Base-by-base conservation (phyloP, 2,329 filamentous ascomycete genomes). In the Chaetomium sp. region DNA sequence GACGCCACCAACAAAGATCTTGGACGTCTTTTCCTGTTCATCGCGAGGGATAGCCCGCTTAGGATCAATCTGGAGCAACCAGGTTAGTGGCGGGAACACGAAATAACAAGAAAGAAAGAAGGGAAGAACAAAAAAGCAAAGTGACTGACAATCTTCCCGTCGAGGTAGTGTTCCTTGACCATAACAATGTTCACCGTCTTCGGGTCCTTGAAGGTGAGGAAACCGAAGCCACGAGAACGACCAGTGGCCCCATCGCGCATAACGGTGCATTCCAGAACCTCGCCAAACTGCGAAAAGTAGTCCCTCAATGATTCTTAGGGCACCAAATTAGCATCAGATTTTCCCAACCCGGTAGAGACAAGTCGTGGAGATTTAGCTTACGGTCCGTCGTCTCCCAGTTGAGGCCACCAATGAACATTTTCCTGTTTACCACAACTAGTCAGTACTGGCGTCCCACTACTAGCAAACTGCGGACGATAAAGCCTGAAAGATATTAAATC, bases 341-440 rank as follows among this genome's bases (percentile, higher is more conserved):
- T 3, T 45, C 33, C 10, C 14, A n/a, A 36, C 5, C 27, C n/a
- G 11, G 27, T 7, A 47, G 10, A n/a, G n/a, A 9, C 11, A 14
- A 4, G 33, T 32, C 32, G 9, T 36, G 3, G 34, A 10, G 5
- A 34, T 27, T 5, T 40, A 43, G 52, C 91, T 80, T 85, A 97
- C 92, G 86, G 76, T 97, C 92, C 54, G 94, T 97, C 12, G 94
- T 99, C 74, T 99, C 94, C 94, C 94, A 99, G 70, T 99, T 99
- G 54, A 99, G 76, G 42, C 94, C 94, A 66, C 94, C 94, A 73
- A 99, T 99, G 67, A 99, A 99, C 94, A 99, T 99, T 78, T 99
- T 99, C 68, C 94, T 99, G 75, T 67, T 65, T 57, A 69, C 34
- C 43, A 46, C 54, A 56, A 54, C 12, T 55, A 45, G 65, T 70